These are phyloP conservation scores for Penicillium malachiteum DNA, from an alignment of 495 filamentous ascomycete species.

Conservation along the genomic window DNA sequence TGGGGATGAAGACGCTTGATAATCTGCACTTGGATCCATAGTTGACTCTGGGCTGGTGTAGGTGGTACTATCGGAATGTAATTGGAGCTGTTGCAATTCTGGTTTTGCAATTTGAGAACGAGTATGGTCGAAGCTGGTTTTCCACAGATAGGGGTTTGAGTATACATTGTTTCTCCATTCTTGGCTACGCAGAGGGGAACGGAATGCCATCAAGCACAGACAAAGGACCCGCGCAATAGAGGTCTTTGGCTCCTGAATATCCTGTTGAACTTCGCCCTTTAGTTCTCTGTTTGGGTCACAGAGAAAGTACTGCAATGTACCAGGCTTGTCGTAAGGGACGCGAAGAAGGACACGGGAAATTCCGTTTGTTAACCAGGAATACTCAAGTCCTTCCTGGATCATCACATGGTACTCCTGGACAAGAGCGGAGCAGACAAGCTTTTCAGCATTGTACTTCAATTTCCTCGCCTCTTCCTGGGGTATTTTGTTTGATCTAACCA, in stretches of 20 bases:
- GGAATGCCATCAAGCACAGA: constrained; percentile 31
- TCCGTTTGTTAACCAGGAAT: constrained; percentile 34
- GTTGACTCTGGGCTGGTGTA: too few relatives aligned
- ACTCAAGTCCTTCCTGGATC: too few relatives aligned
- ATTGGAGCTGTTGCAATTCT: too few relatives aligned
- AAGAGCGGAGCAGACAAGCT: too few relatives aligned
- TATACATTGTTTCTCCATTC: constrained; percentile 30
- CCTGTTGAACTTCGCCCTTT: constrained; percentile 7
- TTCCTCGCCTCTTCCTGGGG: constrained; percentile 26
- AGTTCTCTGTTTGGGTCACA: constrained; percentile 35
- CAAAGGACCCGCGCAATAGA: too few relatives aligned
- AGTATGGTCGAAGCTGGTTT: constrained; percentile 23
- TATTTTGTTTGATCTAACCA: constrained; percentile 21
- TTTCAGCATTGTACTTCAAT: too few relatives aligned
- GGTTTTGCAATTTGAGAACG: constrained; percentile 20
- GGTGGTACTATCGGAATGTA: too few relatives aligned
- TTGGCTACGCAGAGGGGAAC: constrained; percentile 22
- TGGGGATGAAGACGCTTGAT: too few relatives aligned
- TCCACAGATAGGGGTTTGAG: constrained; percentile 19
- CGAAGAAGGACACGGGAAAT: constrained; percentile 30
- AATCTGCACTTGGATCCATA: too few relatives aligned
- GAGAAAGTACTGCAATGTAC: constrained; percentile 38
- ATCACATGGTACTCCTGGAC: too few relatives aligned
- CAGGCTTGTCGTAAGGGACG: constrained; percentile 32
- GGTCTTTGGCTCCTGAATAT: constrained; percentile 23